Evolutionary conservation across 176 grass and related monocot genomes (phyloP).

Genomic region (Neostapfia colusana): DNA sequence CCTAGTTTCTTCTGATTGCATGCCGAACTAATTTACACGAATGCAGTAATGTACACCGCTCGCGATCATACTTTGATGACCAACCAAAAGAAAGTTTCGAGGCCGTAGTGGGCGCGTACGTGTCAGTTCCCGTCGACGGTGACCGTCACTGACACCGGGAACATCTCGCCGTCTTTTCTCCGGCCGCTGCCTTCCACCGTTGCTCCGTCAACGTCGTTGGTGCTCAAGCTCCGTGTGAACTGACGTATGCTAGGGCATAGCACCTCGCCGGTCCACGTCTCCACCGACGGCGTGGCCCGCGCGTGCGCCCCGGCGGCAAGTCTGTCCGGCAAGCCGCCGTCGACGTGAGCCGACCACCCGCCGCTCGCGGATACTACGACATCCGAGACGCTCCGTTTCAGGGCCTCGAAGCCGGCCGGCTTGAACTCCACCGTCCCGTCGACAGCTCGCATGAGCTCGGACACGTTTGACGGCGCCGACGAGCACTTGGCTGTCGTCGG

Average conservation of each 20-base stretch:
- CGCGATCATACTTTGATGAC: conserved; percentile 48
- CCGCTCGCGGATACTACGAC: conserved; percentile 30
- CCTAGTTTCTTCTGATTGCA: conserved; percentile 15
- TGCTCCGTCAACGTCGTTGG: conserved; percentile 38
- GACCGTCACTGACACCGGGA: conserved; percentile 46
- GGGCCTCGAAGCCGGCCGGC: conserved; percentile 44
- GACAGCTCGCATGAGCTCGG: conserved; percentile 45
- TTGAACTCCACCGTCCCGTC: conserved; percentile 62
- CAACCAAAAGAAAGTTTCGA: conserved; percentile 12
- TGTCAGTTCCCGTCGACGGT: conserved; percentile 58
- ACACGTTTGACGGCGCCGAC: neutral
- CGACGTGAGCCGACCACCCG: no score
- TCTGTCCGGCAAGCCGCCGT: neutral
- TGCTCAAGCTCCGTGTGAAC: conserved; percentile 41
- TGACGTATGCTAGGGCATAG: conserved; percentile 49
- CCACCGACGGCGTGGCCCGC: conserved; percentile 12
- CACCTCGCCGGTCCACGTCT: conserved; percentile 52
- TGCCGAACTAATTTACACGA: conserved; percentile 36
- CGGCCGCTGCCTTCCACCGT: conserved; percentile 33
- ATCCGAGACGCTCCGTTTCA: conserved; percentile 54
- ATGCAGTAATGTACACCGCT: conserved; percentile 41
- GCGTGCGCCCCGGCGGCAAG: no score
- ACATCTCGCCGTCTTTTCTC: conserved; percentile 31
- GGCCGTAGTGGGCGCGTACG: neutral
- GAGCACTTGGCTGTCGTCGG: conserved; percentile 17